Evolutionary conservation across 257 asterid species (phyloP).

Genomic region (Petrea volubilis): DNA sequence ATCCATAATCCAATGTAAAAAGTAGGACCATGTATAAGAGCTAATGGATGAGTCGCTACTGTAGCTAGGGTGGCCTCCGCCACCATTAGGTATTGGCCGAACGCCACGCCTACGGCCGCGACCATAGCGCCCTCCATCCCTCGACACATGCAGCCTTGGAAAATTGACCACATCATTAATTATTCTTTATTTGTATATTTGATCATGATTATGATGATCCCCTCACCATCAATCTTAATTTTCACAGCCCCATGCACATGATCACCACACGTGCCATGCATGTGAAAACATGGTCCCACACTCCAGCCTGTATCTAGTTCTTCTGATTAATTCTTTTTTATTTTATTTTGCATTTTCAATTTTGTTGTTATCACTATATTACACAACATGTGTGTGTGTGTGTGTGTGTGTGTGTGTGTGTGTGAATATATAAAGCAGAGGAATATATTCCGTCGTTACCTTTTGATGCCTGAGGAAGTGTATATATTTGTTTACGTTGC

Average conservation of each 20-base stretch:
- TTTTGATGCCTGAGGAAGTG: slow-evolving; percentile 14
- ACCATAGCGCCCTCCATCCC: slow-evolving; percentile 3
- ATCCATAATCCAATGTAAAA: too few relatives aligned
- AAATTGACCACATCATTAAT: slow-evolving; percentile 14
- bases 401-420: too few relatives aligned
- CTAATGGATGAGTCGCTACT: too few relatives aligned
- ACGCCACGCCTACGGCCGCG: too few relatives aligned
- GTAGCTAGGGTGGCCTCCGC: too few relatives aligned
- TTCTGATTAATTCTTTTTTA: slow-evolving; percentile 13
- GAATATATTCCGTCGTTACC: slow-evolving; percentile 41
- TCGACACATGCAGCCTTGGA: slow-evolving; percentile 34
- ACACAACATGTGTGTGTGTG: too few relatives aligned
- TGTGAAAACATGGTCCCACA: slow-evolving; percentile 35
- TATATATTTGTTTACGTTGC: slow-evolving; percentile 27
- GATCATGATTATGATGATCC: not conserved
- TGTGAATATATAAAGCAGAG: slow-evolving; percentile 6
- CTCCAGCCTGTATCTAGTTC: not conserved
- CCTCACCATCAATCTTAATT: not conserved
- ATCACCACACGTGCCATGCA: slow-evolving; percentile 30
- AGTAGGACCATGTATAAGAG: too few relatives aligned
- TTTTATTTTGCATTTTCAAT: not conserved
- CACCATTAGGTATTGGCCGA: too few relatives aligned
- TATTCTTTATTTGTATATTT: not conserved
- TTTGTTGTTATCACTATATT: not conserved
- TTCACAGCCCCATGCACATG: slow-evolving; percentile 29